Percentiles rank a stretch among this genome's conserved stretches.
Evolutionary conservation across 140 eudicot genomes (phyloP).

Genomic region (Artemisia princeps): DNA sequence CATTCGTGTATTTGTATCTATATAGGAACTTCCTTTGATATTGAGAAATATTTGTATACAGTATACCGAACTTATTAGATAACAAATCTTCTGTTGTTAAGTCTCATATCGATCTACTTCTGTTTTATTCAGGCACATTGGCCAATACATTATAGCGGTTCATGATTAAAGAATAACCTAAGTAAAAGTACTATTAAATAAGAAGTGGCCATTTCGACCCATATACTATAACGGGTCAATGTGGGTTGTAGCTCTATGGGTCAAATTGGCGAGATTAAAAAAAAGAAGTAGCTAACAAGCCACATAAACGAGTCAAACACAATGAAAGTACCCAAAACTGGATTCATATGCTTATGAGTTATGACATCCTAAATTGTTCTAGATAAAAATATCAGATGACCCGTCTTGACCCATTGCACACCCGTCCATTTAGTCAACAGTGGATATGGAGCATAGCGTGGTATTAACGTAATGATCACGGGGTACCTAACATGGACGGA

Average conservation of each 20-base stretch:
- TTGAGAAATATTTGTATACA: conserved; percentile 18
- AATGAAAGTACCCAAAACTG: neutral
- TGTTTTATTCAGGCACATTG: conserved; percentile 4
- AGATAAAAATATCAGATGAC: neutral
- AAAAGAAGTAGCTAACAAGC: neutral
- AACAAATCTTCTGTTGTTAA: conserved; percentile 21
- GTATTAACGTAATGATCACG: neutral
- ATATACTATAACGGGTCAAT: neutral
- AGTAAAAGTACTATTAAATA: neutral
- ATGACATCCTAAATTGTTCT: neutral
- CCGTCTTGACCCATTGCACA: neutral
- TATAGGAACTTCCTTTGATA: conserved; percentile 20
- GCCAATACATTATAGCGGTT: neutral
- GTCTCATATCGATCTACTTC: conserved; percentile 10
- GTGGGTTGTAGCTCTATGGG: neutral
- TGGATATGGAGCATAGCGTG: too few species aligned
- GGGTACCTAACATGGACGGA: too few species aligned
- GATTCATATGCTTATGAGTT: neutral
- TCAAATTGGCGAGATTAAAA: neutral
- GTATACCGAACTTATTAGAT: conserved; percentile 8
- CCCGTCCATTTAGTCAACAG: too few species aligned
- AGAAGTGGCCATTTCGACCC: neutral
- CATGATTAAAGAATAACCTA: neutral
- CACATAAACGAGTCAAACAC: neutral
- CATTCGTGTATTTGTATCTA: conserved; percentile 18